These are phyloP conservation scores for Exophiala oligosperma DNA, from an alignment of 2,329 filamentous ascomycete species.

Conservation along the genomic window DNA sequence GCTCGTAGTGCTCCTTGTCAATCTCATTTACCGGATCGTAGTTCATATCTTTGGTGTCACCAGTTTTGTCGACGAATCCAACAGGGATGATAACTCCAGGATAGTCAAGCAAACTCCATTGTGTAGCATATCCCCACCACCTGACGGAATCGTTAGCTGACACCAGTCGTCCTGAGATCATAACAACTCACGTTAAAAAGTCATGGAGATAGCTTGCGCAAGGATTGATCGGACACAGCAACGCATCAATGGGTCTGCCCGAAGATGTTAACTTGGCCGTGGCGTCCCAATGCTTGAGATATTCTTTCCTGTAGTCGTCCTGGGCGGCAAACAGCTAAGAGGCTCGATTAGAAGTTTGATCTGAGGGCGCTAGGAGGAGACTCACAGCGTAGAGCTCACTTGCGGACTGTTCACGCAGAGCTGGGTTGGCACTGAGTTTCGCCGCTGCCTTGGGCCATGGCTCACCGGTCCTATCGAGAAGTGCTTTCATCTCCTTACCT, in stretches of 20 bases:
- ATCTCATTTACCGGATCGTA: slow-evolving; percentile 27
- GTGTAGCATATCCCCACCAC: slow-evolving; percentile 65
- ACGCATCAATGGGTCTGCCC: slow-evolving; percentile 31
- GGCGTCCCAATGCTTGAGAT: neutral
- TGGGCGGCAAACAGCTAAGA: neutral
- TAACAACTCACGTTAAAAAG: slow-evolving; percentile 37
- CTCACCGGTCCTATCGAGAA: slow-evolving; percentile 56
- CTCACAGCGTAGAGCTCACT: neutral
- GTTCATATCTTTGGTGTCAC: slow-evolving; percentile 36
- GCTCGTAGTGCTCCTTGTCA: slow-evolving; percentile 48
- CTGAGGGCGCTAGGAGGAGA: no score
- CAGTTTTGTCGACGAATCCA: slow-evolving; percentile 41
- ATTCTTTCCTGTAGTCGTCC: neutral
- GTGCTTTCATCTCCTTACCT: slow-evolving; percentile 51
- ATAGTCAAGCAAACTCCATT: slow-evolving; percentile 71
- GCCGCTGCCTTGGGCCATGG: slow-evolving; percentile 36
- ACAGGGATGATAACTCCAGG: slow-evolving; percentile 63
- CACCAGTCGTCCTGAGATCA: neutral
- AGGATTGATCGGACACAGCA: slow-evolving; percentile 9
- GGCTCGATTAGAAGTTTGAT: no score
- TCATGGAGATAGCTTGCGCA: slow-evolving; percentile 45
- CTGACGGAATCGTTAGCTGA: slow-evolving; percentile 49
- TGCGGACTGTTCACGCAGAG: neutral
- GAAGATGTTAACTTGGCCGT: slow-evolving; percentile 9
- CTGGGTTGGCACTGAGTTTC: neutral